These are phyloP conservation scores for Populus hybrid DNA, from an alignment of 441 rosid genomes.

Conservation along the genomic window DNA sequence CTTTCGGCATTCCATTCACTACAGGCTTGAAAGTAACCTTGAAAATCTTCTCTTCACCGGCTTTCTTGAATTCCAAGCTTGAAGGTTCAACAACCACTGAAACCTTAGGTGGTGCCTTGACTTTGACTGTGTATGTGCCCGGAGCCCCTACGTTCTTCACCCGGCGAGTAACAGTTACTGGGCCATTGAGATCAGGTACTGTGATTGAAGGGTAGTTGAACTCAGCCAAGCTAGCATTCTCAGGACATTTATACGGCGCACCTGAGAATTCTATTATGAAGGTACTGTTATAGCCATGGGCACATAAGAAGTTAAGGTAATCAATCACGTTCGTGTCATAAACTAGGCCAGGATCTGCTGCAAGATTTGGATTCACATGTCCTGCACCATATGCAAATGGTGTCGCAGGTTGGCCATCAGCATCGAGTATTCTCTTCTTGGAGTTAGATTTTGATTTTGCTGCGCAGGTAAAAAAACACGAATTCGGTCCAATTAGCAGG, in stretches of 20 bases:
- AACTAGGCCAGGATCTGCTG: no score
- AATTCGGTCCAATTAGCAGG: no score
- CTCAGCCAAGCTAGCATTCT: conserved; percentile 30
- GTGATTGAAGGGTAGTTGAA: conserved; percentile 76
- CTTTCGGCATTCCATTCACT: neutral
- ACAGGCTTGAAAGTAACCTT: conserved; percentile 29
- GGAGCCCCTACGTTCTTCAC: conserved; percentile 63
- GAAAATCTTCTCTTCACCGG: conserved; percentile 53
- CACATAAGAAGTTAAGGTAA: no score
- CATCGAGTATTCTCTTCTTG: no score
- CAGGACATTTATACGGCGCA: conserved; percentile 28
- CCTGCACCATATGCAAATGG: no score
- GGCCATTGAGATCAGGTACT: conserved; percentile 26
- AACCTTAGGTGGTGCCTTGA: conserved; percentile 37
- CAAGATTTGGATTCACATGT: no score
- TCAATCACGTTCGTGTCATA: no score
- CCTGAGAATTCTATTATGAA: no score
- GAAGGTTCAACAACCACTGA: conserved; percentile 40
- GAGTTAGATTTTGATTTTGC: no score
- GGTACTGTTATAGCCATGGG: no score
- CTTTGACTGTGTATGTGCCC: conserved; percentile 42
- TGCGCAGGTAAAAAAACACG: no score
- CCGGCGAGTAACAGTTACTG: conserved; percentile 26
- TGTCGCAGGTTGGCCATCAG: no score
- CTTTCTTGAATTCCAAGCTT: conserved; percentile 35